Conservation (phyloP, 768 basidiomycete genomes). For the Daedaleopsis nitida region DNA sequence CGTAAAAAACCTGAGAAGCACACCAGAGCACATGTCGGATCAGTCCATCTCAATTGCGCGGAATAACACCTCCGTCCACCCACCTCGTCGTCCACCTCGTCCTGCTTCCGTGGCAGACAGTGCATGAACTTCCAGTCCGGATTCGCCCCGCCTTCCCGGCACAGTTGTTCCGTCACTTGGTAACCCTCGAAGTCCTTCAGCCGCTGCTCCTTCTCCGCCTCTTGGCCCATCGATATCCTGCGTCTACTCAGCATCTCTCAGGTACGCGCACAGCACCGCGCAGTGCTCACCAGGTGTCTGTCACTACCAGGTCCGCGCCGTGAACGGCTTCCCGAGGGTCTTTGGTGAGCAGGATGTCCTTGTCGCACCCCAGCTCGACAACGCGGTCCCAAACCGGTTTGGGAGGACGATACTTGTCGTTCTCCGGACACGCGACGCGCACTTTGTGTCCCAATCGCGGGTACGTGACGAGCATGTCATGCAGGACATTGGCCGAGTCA, state of each 20-base stretch:
- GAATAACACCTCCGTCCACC: background rate
- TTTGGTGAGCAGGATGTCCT: constrained; percentile 68
- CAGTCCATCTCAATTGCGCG: constrained; percentile 4
- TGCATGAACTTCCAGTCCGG: constrained; percentile 94
- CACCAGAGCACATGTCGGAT: constrained; percentile 5
- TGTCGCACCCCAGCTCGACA: constrained; percentile 70
- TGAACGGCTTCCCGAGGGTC: constrained; percentile 87
- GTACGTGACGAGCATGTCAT: constrained; percentile 96
- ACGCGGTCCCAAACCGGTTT: constrained; percentile 80
- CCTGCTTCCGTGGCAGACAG: constrained; percentile 87
- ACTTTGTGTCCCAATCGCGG: constrained; percentile 89
- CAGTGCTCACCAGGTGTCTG: constrained; percentile 85
- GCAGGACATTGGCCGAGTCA: constrained; percentile 92
- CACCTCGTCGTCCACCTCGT: constrained; percentile 96
- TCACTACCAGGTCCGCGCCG: constrained; percentile 92
- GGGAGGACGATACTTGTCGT: constrained; percentile 65
- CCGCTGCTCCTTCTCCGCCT: constrained; percentile 87
- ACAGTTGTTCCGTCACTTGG: constrained; percentile 90
- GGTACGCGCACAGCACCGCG: background rate
- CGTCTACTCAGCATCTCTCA: background rate
- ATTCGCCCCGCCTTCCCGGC: constrained; percentile 78
- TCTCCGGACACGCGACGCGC: constrained; percentile 78
- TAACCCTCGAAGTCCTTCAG: constrained; percentile 87
- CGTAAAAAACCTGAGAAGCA: constrained; percentile 79
- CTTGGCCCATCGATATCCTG: constrained; percentile 99